Conservation (phyloP, 169 alveolate species). For the Besnoitia besnoiti region DNA sequence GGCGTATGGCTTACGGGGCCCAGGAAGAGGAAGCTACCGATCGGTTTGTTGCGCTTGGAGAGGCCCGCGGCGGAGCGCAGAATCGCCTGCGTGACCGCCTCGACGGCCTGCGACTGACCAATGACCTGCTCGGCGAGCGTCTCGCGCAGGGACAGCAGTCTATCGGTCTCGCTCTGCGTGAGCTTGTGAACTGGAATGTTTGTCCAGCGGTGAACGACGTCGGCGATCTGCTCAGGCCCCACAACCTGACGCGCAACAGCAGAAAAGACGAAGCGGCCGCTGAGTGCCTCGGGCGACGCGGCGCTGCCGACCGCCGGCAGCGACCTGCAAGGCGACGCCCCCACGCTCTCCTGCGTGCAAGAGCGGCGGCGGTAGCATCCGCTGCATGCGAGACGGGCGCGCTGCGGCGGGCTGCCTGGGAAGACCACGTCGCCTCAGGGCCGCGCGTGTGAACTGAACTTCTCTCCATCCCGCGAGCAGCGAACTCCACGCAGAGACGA, state of each 20-base stretch:
- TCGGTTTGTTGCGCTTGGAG: slow-evolving; percentile 84
- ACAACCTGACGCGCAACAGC: slow-evolving; percentile 75
- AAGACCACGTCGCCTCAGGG: too few species aligned
- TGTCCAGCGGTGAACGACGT: slow-evolving; percentile 86
- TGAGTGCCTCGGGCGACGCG: too few species aligned
- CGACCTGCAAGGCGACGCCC: too few species aligned
- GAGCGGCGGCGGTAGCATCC: too few species aligned
- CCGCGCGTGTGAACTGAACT: too few species aligned
- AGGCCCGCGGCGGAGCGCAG: slow-evolving; percentile 87
- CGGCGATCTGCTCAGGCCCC: slow-evolving; percentile 85
- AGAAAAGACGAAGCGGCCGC: neutral
- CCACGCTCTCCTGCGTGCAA: neutral
- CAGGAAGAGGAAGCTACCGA: slow-evolving; percentile 84
- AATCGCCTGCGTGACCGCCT: slow-evolving; percentile 74
- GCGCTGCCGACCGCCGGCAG: too few species aligned
- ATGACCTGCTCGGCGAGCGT: slow-evolving; percentile 63
- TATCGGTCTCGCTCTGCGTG: slow-evolving; percentile 81
- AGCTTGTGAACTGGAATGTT: slow-evolving; percentile 87
- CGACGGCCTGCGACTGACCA: slow-evolving; percentile 67
- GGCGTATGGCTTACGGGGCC: slow-evolving; percentile 82
- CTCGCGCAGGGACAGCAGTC: slow-evolving; percentile 69
- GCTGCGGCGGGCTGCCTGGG: too few species aligned
- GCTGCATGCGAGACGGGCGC: too few species aligned
- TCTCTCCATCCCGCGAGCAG: too few species aligned
- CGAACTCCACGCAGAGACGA: too few species aligned